Percentiles rank a stretch among this genome's conserved stretches.
Conservation (phyloP, 768 basidiomycete genomes). For the Mycena kentingensis region DNA sequence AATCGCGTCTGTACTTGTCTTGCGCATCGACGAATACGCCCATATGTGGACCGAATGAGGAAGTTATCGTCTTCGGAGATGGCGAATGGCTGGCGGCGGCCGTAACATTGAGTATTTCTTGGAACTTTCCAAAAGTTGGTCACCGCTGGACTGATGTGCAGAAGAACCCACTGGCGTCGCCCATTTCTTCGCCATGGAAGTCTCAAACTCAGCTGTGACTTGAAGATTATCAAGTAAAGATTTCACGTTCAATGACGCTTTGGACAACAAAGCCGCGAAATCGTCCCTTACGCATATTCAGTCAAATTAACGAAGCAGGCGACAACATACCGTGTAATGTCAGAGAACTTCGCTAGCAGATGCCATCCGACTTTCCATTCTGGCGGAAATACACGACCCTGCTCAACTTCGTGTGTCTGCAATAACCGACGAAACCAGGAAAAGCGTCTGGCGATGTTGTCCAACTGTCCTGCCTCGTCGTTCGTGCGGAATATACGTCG, state of each 20-base stretch:
- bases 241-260: slow-evolving; percentile 73
- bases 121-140: slow-evolving; percentile 44
- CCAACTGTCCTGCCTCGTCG: slow-evolving; percentile 95
- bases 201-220: slow-evolving; percentile 86
- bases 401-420: slow-evolving; percentile 84
- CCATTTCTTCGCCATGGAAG: slow-evolving; percentile 80
- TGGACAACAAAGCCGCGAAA: slow-evolving; percentile 76
- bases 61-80: slow-evolving; percentile 71
- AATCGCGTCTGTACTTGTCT: slow-evolving; percentile 64
- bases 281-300: slow-evolving; percentile 65
- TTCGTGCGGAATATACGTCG: slow-evolving; percentile 90
- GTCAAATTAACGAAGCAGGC: not conserved
- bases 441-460: slow-evolving; percentile 90
- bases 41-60: slow-evolving; percentile 93
- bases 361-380: slow-evolving; percentile 87
- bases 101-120: slow-evolving; percentile 57
- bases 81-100: slow-evolving; percentile 52
- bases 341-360: slow-evolving; percentile 82
- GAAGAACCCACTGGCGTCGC: slow-evolving; percentile 58
- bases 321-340: slow-evolving; percentile 76
- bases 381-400: slow-evolving; percentile 77
- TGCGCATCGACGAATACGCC: slow-evolving; percentile 94
- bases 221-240: slow-evolving; percentile 84
- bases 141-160: not conserved
- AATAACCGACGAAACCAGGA: slow-evolving; percentile 92